Conservation (phyloP, 768 basidiomycete species). For the Amanita pseudoporphyria region DNA sequence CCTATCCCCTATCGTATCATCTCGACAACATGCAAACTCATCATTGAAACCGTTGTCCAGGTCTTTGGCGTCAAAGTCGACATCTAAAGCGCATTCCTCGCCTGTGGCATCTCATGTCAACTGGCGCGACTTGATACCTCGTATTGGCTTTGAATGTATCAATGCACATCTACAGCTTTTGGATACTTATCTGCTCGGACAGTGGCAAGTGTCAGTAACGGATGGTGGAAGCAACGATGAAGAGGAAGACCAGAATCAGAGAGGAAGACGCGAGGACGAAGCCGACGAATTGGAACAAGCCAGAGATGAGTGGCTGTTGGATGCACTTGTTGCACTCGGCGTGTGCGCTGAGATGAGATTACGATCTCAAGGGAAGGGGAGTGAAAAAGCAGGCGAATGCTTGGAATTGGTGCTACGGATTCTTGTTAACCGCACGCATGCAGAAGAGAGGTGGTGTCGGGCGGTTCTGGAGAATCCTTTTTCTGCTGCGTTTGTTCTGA, state of each 20-base stretch:
- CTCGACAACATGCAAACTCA: conserved; percentile 15
- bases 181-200: conserved; percentile 52
- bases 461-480: conserved; percentile 37
- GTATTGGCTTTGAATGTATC: conserved; percentile 29
- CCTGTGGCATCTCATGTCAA: conserved; percentile 21
- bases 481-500: conserved; percentile 37
- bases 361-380: conserved; percentile 10
- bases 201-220: conserved; percentile 30
- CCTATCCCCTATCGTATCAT: conserved; percentile 19
- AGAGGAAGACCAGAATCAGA: conserved; percentile 1
- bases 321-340: conserved; percentile 42
- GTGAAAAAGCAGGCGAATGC: conserved; percentile 32
- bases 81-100: background rate
- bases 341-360: conserved; percentile 33
- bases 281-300: conserved; percentile 22
- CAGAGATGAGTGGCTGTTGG: conserved; percentile 34
- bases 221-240: conserved; percentile 6
- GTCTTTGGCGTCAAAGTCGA: conserved; percentile 2
- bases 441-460: conserved; percentile 44
- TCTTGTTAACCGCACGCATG: conserved; percentile 64
- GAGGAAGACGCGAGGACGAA: background rate
- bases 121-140: conserved; percentile 16
- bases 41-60: conserved; percentile 25
- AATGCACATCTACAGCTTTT: conserved; percentile 50
- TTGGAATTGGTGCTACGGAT: conserved; percentile 53